phyloP scores from a whole-genome alignment of 139 green algal species.

The Auxenochlorella protothecoides region DNA sequence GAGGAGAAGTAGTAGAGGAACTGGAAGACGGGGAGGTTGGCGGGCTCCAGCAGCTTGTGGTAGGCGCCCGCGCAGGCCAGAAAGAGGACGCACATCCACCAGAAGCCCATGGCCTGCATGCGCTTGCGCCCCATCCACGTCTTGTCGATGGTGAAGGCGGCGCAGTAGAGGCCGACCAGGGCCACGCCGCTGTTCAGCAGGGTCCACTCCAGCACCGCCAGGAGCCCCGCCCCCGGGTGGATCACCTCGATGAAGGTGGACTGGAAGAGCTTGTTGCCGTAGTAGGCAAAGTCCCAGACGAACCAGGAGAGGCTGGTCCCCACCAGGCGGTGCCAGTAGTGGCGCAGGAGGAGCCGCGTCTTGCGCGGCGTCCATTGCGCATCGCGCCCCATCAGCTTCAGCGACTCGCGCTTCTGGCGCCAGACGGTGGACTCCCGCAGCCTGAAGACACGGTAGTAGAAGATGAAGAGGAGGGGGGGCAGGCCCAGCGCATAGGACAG shows the following conservation, averaged over 20 bases:
- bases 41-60: constrained; percentile 18
- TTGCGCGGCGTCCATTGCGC: too few relatives aligned
- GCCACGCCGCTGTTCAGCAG: constrained; percentile 57
- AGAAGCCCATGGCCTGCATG: constrained; percentile 45
- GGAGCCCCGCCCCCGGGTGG: neutral
- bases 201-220: constrained; percentile 41
- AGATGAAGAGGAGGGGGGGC: constrained; percentile 19
- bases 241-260: constrained; percentile 39
- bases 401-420: constrained; percentile 4
- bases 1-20: constrained; percentile 66
- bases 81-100: constrained; percentile 49
- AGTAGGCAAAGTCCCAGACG: constrained; percentile 48
- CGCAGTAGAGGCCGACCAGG: constrained; percentile 49
- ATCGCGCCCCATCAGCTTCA: neutral
- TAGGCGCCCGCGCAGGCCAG: constrained; percentile 41
- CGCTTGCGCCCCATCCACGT: constrained; percentile 36
- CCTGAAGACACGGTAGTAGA: constrained; percentile 4
- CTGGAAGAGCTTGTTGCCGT: constrained; percentile 70
- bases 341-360: constrained; percentile 4
- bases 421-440: constrained; percentile 1
- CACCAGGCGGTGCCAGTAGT: constrained; percentile 25
- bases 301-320: constrained; percentile 30
- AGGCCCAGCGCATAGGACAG: constrained; percentile 33
- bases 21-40: constrained; percentile 35
- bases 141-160: constrained; percentile 51